These are phyloP conservation scores for Gigaspora rosea DNA, from an alignment of 192 early-diverging fungal genomes.

Conservation along the genomic window DNA sequence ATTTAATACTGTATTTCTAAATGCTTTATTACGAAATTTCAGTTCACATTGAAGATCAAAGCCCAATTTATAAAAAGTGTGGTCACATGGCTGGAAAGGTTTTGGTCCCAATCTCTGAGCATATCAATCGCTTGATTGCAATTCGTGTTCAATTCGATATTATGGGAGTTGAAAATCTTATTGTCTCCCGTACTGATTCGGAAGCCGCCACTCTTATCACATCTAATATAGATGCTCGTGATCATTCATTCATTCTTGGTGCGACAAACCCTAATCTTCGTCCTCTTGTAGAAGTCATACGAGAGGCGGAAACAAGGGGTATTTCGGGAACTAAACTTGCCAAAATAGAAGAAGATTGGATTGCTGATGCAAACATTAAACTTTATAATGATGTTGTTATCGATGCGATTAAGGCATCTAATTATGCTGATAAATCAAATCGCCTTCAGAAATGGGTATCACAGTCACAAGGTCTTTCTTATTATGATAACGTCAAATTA, in stretches of 20 bases:
- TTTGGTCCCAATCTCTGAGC: conserved; percentile 95
- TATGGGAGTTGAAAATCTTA: conserved; percentile 93
- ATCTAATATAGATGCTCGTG: conserved; percentile 93
- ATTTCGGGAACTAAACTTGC: neutral
- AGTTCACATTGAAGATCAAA: conserved; percentile 31
- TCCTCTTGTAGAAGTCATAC: conserved; percentile 62
- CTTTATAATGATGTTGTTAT: conserved; percentile 60
- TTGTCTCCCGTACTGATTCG: conserved; percentile 94
- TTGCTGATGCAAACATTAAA: conserved; percentile 5
- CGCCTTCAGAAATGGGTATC: conserved; percentile 41
- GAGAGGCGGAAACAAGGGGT: conserved; percentile 5
- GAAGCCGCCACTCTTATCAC: conserved; percentile 97
- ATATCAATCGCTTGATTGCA: conserved; percentile 78
- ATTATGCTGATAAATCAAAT: conserved; percentile 55
- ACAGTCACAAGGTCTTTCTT: conserved; percentile 64
- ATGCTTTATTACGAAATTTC: neutral
- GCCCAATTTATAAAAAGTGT: conserved; percentile 96
- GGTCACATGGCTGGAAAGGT: conserved; percentile 99
- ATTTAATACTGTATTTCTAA: too few species aligned
- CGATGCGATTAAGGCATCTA: conserved; percentile 69
- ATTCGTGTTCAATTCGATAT: conserved; percentile 97
- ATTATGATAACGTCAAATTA: conserved; percentile 79
- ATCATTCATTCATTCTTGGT: conserved; percentile 96
- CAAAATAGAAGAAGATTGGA: conserved; percentile 24
- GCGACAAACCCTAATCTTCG: conserved; percentile 77